Base-by-base conservation (phyloP, 768 basidiomycete genomes). In the Agrocybe chaxingu region DNA sequence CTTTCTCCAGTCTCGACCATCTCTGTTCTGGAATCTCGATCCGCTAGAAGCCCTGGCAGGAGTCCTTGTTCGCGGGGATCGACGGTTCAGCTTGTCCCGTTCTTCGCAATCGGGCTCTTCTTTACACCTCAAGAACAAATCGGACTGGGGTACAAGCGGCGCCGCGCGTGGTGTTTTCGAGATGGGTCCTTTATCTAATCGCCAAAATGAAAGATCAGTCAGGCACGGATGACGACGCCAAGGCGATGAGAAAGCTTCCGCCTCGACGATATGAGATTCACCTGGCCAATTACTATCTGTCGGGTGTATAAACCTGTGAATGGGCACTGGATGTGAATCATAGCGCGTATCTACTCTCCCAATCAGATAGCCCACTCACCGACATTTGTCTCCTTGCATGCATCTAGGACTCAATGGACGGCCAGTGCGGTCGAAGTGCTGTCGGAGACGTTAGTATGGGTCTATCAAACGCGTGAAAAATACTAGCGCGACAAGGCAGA, bases 351-450 rank as follows among this genome's bases (percentile, higher is more conserved):
- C 1, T 8, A 2, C 29, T 12, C 16, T 16, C 16, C 16, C 16
- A 44, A 39, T 47, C 42, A 43, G 11, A 36, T 42, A 38, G n/a
- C 19, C 4, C 40, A 19, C 74, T 47, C 56, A 78, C 80, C 80
- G 76, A 62, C 80, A 81, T 34, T 61, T 67, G 38, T 66, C 66
- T 29, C 80, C 80, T 53, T 80, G 72, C 33, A 60, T 69, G 53
- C 80, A 81, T 29, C 63, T 65, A 7, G 75, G 74, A 48, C 67
- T 68, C 42, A 77, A 61, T 2, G 71, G 63, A 18, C 61, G 63
- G 10, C 79, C 80, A 37, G 62, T 58, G 46, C 67, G 67, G 52
- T 79, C 75, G 45, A 75, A 81, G 60, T 82, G 71, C 80, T 81
- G 35, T 29, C 16, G 44, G 8, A 46, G 38, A 31, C 24, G 31